phyloP scores from a whole-genome alignment of 148 eudicot genomes.

The Cornus controversa region DNA sequence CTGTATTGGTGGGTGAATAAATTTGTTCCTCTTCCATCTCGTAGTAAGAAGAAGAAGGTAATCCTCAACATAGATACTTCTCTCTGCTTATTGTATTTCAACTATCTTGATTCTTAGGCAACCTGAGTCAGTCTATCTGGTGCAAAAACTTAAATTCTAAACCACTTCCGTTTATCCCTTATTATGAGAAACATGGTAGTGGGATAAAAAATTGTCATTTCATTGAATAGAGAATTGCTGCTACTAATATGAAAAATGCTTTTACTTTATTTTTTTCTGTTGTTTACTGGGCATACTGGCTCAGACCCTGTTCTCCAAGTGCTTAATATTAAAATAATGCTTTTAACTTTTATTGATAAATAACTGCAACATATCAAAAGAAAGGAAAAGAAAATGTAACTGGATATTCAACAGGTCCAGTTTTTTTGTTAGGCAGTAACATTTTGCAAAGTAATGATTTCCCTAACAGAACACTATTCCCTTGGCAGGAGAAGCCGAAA shows the following conservation, averaged over 20 bases:
- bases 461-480: background rate
- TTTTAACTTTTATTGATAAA: too few species aligned
- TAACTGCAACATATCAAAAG: background rate
- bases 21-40: conserved; percentile 75
- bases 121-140: background rate
- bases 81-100: background rate
- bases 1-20: conserved; percentile 97
- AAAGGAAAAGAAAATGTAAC: background rate
- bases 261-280: background rate
- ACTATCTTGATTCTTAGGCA: background rate
- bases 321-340: background rate
- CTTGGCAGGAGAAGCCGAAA: conserved; percentile 76
- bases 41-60: conserved; percentile 98
- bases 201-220: background rate
- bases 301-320: background rate
- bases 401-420: background rate
- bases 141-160: background rate
- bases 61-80: background rate
- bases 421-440: background rate
- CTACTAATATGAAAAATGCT: background rate
- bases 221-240: background rate
- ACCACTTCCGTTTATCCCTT: background rate
- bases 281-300: background rate
- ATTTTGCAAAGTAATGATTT: conserved; percentile 4
- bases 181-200: background rate